phyloP scores from a whole-genome alignment of 345 rosid species.

The Citrus reticulata region DNA sequence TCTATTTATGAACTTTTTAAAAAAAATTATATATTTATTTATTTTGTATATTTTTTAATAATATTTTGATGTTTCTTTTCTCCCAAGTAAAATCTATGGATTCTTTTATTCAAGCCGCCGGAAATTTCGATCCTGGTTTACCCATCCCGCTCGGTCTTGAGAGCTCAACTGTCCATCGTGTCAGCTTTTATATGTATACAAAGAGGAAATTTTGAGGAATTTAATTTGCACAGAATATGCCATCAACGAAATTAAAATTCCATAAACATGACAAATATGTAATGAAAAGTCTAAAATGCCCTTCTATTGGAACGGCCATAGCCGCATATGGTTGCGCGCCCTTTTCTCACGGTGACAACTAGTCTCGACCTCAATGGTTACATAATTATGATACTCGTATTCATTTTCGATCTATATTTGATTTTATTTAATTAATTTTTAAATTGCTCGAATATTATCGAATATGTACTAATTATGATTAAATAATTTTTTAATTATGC shows the following conservation, averaged over 20 bases:
- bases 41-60: not conserved
- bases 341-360: too few species aligned
- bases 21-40: not conserved
- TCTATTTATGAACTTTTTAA: not conserved
- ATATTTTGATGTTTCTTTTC: not conserved
- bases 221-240: not conserved
- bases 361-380: too few species aligned
- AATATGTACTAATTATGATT: too few species aligned
- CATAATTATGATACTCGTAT: too few species aligned
- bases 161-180: not conserved
- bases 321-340: too few species aligned
- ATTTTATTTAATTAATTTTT: too few species aligned
- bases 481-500: too few species aligned
- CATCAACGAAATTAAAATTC: not conserved
- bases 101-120: conserved; percentile 6
- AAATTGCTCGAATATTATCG: too few species aligned
- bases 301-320: not conserved
- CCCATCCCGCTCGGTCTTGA: not conserved
- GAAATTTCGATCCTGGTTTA: conserved; percentile 7
- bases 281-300: not conserved
- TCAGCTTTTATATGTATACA: too few species aligned
- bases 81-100: not conserved
- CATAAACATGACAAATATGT: not conserved
- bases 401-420: too few species aligned
- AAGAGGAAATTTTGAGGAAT: not conserved